These are phyloP conservation scores for Cercospora sp. DNA, from an alignment of 2,329 filamentous ascomycete species.

Conservation along the genomic window DNA sequence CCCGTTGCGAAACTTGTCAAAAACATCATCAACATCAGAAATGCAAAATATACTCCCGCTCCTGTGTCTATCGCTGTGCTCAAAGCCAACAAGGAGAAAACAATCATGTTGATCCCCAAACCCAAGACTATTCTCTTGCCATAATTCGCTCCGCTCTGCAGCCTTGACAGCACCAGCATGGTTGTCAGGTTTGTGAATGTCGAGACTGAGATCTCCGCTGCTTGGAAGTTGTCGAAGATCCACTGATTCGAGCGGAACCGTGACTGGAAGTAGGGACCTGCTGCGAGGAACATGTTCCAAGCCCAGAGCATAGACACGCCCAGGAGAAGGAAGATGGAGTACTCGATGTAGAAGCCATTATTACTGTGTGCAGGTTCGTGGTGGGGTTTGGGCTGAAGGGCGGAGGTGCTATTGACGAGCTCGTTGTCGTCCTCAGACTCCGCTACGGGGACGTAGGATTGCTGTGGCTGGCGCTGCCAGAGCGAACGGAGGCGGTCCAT, in stretches of 20 bases:
- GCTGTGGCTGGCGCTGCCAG: conserved; percentile 34
- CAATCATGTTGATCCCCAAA: conserved; percentile 71
- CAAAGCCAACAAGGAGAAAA: conserved; percentile 75
- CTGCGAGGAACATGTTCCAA: conserved; percentile 99
- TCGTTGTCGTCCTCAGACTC: conserved; percentile 26
- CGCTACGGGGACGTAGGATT: conserved; percentile 36
- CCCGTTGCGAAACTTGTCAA: conserved; percentile 77
- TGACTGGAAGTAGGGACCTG: conserved; percentile 85
- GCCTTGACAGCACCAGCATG: conserved; percentile 74
- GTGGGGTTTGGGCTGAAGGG: neutral
- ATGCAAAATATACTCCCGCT: conserved; percentile 70
- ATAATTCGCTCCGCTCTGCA: conserved; percentile 83
- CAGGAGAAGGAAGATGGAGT: conserved; percentile 78
- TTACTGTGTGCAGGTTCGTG: neutral
- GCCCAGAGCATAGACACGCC: conserved; percentile 97
- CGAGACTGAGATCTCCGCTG: conserved; percentile 82
- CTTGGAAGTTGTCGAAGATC: conserved; percentile 81
- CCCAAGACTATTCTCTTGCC: conserved; percentile 79
- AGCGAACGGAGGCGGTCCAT: conserved; percentile 34
- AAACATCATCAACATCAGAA: conserved; percentile 80
- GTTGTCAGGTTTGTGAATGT: conserved; percentile 77
- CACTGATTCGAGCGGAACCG: conserved; percentile 72
- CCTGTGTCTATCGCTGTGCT: conserved; percentile 72
- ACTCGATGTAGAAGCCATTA: conserved; percentile 72
- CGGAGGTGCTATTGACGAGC: conserved; percentile 12